Evolutionary conservation across 305 asterid genomes (phyloP).

Genomic region (Nicotiana rustica): DNA sequence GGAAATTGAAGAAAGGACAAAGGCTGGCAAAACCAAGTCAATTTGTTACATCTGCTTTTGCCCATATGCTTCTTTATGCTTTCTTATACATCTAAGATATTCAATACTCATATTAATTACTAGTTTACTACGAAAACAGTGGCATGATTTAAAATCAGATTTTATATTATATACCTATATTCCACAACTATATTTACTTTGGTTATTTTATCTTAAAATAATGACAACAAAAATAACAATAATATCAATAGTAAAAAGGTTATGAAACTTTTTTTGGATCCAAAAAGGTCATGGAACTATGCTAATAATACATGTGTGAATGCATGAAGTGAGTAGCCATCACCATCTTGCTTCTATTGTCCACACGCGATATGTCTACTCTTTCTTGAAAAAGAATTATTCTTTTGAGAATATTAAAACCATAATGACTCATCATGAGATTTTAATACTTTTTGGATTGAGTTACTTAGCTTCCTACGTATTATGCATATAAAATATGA

Average conservation of each 20-base stretch:
- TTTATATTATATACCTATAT: not conserved
- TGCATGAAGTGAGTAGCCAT: not conserved
- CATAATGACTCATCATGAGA: not conserved
- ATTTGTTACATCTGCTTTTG: too few relatives aligned
- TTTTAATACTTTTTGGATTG: not conserved
- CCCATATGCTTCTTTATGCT: too few relatives aligned
- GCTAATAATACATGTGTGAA: not conserved
- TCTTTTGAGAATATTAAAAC: not conserved
- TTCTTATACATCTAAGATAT: too few relatives aligned
- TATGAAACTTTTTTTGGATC: too few relatives aligned
- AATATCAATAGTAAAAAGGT: not conserved
- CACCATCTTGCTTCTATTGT: not conserved
- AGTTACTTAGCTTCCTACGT: not conserved
- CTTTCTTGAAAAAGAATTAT: not conserved
- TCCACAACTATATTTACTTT: not conserved
- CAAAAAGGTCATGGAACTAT: too few relatives aligned
- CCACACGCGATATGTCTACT: not conserved
- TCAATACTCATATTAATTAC: not conserved
- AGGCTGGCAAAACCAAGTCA: too few relatives aligned
- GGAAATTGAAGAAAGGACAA: too few relatives aligned
- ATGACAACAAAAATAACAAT: too few relatives aligned
- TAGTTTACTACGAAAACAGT: not conserved
- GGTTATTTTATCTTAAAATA: not conserved
- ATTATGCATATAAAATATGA: not conserved
- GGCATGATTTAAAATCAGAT: not conserved